Conservation (phyloP, 768 basidiomycete genomes). For the Holtermanniella nyarrowii region DNA sequence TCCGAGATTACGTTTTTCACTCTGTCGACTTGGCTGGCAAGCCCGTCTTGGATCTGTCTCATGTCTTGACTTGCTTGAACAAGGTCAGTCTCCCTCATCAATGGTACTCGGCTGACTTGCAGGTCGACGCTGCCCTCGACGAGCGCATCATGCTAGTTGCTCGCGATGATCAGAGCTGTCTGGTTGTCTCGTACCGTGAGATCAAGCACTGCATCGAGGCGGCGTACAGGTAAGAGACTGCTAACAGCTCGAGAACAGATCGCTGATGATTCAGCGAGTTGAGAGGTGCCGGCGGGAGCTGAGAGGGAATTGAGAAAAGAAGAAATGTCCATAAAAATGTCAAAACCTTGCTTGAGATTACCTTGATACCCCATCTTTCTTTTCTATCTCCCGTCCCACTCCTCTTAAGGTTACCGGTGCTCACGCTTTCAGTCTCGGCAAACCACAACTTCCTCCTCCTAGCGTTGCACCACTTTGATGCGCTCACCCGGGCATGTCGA, state of each 20-base stretch:
- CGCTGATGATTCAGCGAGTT: neutral
- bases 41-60: slow-evolving; percentile 78
- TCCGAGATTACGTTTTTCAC: slow-evolving; percentile 96
- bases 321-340: neutral
- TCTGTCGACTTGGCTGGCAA: slow-evolving; percentile 84
- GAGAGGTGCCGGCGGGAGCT: neutral
- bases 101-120: neutral
- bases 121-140: slow-evolving; percentile 89
- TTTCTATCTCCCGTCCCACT: too few relatives aligned
- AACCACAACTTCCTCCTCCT: too few relatives aligned
- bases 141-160: slow-evolving; percentile 91
- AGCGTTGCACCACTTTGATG: too few relatives aligned
- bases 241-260: neutral
- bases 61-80: slow-evolving; percentile 85
- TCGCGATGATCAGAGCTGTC: slow-evolving; percentile 89
- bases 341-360: neutral
- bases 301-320: neutral
- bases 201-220: slow-evolving; percentile 74
- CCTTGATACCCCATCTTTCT: too few relatives aligned
- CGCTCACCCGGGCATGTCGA: too few relatives aligned
- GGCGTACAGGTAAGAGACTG: slow-evolving; percentile 60
- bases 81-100: slow-evolving; percentile 51
- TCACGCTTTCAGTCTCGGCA: too few relatives aligned
- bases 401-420: too few relatives aligned
- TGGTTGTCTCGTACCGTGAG: slow-evolving; percentile 87